Evolutionary conservation across 768 basidiomycete species (phyloP), one percentile per base, ranked within the genome.

Genomic region (Leucosporidium creatinivorum): DNA sequence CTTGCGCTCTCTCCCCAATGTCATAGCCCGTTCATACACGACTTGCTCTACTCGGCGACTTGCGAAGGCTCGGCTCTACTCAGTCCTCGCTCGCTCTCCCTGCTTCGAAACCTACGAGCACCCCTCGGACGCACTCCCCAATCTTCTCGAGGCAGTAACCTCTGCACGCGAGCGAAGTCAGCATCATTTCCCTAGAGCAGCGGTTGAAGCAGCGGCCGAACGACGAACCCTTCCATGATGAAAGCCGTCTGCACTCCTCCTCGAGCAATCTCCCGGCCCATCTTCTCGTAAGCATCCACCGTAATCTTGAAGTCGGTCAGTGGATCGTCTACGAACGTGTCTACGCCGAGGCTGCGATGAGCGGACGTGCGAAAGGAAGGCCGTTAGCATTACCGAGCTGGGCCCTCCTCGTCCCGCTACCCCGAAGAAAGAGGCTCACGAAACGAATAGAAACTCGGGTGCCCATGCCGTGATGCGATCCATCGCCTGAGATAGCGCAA

Each of bases 211-310:
- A 33, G 26, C 1, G 21, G 58, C 47, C 39, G 39, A 60, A 54
- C 49, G 3, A 52, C 76, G 28, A 55, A 79, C 79, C 79, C 77
- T 63, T 80, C 78, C 78, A 79, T 76, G 15, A 77, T 71, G 62
- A 79, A 79, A n/a, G 77, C 69, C 15, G 78, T 77, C 7, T 69
- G 71, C 47, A 65, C 67, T 19, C 47, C 49, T 4, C 75, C 21
- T 9, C 56, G 28, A 17, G 70, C 69, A 17, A 79, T 74, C 13
- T 70, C 26, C 44, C 50, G 49, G 19, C 78, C 77, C 33, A 79
- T 78, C 28, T 61, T 47, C 23, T 70, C 50, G 51, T 79, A 79
- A 13, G 73, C 77, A 12, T 60, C 61, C 17, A 52, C 57, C 25
- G 78, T 75, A 54, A 79, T 50, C n/a, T 65, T 62, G 72, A 79